Evolutionary conservation across 164 flowering plant genomes (phyloP).

Genomic region (Hamamelis virginiana): DNA sequence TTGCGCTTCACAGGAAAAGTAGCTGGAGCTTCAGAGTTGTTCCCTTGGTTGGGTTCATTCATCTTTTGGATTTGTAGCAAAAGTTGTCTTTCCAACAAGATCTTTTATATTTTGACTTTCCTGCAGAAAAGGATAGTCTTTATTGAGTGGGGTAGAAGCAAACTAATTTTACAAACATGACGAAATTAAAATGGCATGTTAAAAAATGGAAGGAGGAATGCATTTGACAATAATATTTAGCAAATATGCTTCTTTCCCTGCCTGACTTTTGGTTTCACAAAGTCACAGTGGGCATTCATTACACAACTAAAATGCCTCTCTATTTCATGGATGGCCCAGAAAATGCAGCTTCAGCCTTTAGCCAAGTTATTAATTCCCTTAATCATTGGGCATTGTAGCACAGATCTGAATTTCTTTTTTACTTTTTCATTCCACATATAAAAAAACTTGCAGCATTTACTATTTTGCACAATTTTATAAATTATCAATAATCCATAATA

Average conservation of each 20-base stretch:
- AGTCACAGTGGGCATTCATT: background rate
- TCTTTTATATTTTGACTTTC: background rate
- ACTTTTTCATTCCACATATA: too few species aligned
- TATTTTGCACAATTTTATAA: too few species aligned
- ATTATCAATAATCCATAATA: too few species aligned
- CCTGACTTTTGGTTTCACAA: too few species aligned
- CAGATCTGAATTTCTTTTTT: too few species aligned
- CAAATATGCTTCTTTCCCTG: too few species aligned
- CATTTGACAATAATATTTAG: too few species aligned
- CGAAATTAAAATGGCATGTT: background rate
- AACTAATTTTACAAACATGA: background rate
- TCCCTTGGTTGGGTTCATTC: conserved; percentile 45
- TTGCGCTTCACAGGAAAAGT: conserved; percentile 48
- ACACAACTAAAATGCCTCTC: background rate
- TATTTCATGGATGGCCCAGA: background rate
- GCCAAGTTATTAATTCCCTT: too few species aligned
- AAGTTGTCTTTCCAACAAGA: background rate
- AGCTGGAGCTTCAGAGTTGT: conserved; percentile 30
- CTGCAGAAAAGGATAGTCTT: conserved; percentile 4
- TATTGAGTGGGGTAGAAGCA: background rate
- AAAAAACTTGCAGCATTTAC: too few species aligned
- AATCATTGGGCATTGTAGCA: too few species aligned
- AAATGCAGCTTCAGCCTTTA: too few species aligned
- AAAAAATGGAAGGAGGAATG: too few species aligned
- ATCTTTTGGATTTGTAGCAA: conserved; percentile 26